A percentile compares a stretch with the other conserved stretches of the same genome.
Conservation (phyloP, 2,329 filamentous ascomycete genomes). For the Alternaria arbusti region DNA sequence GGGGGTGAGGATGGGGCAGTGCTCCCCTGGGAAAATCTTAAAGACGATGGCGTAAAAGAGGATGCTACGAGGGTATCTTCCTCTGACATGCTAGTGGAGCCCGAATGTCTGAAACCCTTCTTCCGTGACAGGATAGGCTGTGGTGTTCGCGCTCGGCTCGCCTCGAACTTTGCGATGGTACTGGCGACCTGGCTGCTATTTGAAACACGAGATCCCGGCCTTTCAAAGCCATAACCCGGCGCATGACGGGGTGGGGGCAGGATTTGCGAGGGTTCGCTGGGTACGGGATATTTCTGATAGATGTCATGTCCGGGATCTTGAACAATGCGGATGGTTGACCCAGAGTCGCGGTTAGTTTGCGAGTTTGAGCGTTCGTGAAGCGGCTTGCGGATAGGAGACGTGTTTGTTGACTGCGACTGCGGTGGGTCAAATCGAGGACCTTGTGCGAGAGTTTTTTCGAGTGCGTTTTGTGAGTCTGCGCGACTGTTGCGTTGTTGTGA, state of each 20-base stretch:
- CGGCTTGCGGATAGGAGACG: constrained; percentile 43
- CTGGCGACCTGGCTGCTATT: constrained; percentile 44
- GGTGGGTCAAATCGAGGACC: constrained; percentile 42
- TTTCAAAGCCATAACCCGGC: constrained; percentile 48
- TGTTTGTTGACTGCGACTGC: constrained; percentile 31
- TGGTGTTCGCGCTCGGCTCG: constrained; percentile 41
- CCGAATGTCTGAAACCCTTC: constrained; percentile 46
- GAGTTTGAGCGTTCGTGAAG: constrained; percentile 49
- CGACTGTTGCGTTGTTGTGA: constrained; percentile 24
- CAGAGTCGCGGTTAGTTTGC: constrained; percentile 45
- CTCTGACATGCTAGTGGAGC: constrained; percentile 48
- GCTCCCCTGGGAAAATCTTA: constrained; percentile 48
- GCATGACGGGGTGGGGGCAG: constrained; percentile 47
- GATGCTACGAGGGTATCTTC: constrained; percentile 47
- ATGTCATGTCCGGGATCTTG: constrained; percentile 43
- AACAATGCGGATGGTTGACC: constrained; percentile 51
- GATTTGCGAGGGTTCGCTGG: constrained; percentile 49
- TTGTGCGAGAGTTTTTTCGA: constrained; percentile 34
- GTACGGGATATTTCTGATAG: constrained; percentile 50
- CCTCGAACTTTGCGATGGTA: constrained; percentile 48
- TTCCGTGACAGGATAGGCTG: constrained; percentile 42
- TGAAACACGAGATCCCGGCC: constrained; percentile 50
- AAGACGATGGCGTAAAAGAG: constrained; percentile 46
- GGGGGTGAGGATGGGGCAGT: constrained; percentile 48
- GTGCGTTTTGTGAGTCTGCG: constrained; percentile 34